phyloP scores from a whole-genome alignment of 1,284 basidiomycete species.

The Apiotrichum domesticum region DNA sequence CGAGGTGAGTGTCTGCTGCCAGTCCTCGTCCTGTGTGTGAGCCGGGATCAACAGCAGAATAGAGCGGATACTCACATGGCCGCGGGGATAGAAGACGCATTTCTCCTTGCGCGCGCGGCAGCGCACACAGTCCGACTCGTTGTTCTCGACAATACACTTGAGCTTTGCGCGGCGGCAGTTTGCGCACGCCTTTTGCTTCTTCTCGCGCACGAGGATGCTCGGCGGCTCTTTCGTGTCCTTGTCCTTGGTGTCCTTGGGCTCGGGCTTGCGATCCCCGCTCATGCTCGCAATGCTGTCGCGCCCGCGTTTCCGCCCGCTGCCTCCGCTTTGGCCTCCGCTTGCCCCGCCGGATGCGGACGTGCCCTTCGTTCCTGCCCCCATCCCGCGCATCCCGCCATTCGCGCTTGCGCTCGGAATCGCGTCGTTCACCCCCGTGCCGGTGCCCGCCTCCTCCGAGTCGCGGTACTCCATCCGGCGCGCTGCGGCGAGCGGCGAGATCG shows the following conservation, averaged over 20 bases:
- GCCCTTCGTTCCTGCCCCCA: too few relatives aligned
- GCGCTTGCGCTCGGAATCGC: too few relatives aligned
- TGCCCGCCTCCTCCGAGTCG: too few relatives aligned
- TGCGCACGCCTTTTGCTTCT: conserved; percentile 35
- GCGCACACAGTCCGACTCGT: conserved; percentile 35
- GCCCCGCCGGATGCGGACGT: too few relatives aligned
- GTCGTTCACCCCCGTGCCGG: too few relatives aligned
- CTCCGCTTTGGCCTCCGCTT: background rate
- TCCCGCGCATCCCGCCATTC: too few relatives aligned
- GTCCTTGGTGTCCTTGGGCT: background rate
- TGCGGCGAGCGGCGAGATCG: conserved; percentile 1
- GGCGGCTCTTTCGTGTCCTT: conserved; percentile 8
- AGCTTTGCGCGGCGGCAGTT: conserved; percentile 41
- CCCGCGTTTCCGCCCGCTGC: background rate
- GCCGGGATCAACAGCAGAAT: background rate
- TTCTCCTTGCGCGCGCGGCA: conserved; percentile 34
- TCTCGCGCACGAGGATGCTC: conserved; percentile 19
- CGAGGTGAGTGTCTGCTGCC: conserved; percentile 33
- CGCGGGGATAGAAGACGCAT: conserved; percentile 37
- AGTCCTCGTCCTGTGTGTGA: conserved; percentile 35
- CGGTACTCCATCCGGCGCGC: background rate
- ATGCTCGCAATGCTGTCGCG: background rate
- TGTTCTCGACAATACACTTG: conserved; percentile 38
- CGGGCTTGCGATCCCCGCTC: too few relatives aligned
- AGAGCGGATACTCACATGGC: conserved; percentile 28